Conservation (phyloP, 1,284 basidiomycete genomes). For the Rhizoctonia solani region DNA sequence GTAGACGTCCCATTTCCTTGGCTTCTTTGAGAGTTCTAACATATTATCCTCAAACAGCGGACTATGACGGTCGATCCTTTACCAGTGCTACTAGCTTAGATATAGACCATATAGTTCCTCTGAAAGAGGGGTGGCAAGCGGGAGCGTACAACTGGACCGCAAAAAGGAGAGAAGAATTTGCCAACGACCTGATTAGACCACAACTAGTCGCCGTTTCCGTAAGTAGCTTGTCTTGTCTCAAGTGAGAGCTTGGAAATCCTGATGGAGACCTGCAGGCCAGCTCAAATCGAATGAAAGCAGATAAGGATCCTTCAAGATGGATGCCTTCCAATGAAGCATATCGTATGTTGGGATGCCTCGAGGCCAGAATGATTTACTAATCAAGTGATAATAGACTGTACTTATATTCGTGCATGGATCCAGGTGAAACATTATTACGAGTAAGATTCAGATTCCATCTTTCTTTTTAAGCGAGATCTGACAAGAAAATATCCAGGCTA, state of each 20-base stretch:
- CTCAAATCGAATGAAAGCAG: slow-evolving; percentile 50
- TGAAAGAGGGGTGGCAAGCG: no score
- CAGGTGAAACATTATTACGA: slow-evolving; percentile 55
- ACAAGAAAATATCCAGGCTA: neutral
- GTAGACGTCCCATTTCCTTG: no score
- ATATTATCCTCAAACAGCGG: no score
- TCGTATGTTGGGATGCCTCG: slow-evolving; percentile 44
- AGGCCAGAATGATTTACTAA: neutral
- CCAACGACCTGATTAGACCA: slow-evolving; percentile 58
- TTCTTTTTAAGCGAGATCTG: neutral
- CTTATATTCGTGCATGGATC: slow-evolving; percentile 33
- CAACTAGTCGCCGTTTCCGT: slow-evolving; percentile 58
- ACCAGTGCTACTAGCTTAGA: no score
- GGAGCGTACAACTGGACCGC: slow-evolving; percentile 56
- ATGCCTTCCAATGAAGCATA: slow-evolving; percentile 53
- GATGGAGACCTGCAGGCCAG: slow-evolving; percentile 38
- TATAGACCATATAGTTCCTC: no score
- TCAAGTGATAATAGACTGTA: slow-evolving; percentile 24
- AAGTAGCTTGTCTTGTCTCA: neutral
- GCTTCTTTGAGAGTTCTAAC: no score
- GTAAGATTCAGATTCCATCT: neutral
- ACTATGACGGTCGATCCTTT: no score
- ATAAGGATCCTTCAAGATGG: slow-evolving; percentile 53
- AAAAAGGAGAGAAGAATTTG: slow-evolving; percentile 54
- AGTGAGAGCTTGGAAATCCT: neutral